These are phyloP conservation scores for Neoascochyta sp. DNA, from an alignment of 2,329 filamentous ascomycete genomes.

Conservation along the genomic window DNA sequence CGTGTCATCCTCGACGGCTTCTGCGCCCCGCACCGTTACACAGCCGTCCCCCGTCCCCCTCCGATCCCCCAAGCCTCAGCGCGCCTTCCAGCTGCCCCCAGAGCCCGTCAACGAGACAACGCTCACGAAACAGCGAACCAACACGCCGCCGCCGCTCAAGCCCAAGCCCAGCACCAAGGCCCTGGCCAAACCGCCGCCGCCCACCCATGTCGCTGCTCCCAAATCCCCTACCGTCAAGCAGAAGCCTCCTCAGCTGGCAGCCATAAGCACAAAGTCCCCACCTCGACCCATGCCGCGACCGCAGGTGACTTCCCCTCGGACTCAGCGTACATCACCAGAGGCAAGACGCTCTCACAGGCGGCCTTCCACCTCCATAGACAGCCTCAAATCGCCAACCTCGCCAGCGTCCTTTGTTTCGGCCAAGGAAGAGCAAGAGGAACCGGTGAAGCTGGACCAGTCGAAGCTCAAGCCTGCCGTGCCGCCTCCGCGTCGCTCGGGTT, in stretches of 20 bases:
- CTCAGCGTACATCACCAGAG: no score
- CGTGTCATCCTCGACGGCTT: slow-evolving; percentile 1
- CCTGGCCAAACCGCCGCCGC: slow-evolving; percentile 11
- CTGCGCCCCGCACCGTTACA: slow-evolving; percentile 17
- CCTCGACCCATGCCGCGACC: slow-evolving; percentile 19
- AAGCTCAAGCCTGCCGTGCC: slow-evolving; percentile 33
- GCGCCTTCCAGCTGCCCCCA: slow-evolving; percentile 28
- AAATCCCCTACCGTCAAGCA: slow-evolving; percentile 24
- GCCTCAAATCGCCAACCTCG: slow-evolving; percentile 25
- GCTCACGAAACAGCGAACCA: slow-evolving; percentile 17
- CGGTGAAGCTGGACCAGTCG: no score
- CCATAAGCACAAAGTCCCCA: slow-evolving; percentile 15
- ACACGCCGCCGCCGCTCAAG: slow-evolving; percentile 23
- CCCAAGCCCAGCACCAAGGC: slow-evolving; percentile 30
- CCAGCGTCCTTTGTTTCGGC: slow-evolving; percentile 37
- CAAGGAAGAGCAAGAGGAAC: slow-evolving; percentile 30
- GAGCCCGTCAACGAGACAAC: slow-evolving; percentile 19
- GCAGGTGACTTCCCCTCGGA: no score
- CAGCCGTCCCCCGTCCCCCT: slow-evolving; percentile 32
- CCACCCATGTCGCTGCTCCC: slow-evolving; percentile 18
- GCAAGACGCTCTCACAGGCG: slow-evolving; percentile 16
- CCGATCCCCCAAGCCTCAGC: slow-evolving; percentile 43
- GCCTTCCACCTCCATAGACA: slow-evolving; percentile 25
- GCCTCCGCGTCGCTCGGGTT: slow-evolving; percentile 34
- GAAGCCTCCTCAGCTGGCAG: slow-evolving; percentile 22